phyloP scores from a whole-genome alignment of 108 stramenopile species.

The Aurantiochytrium sp. region DNA sequence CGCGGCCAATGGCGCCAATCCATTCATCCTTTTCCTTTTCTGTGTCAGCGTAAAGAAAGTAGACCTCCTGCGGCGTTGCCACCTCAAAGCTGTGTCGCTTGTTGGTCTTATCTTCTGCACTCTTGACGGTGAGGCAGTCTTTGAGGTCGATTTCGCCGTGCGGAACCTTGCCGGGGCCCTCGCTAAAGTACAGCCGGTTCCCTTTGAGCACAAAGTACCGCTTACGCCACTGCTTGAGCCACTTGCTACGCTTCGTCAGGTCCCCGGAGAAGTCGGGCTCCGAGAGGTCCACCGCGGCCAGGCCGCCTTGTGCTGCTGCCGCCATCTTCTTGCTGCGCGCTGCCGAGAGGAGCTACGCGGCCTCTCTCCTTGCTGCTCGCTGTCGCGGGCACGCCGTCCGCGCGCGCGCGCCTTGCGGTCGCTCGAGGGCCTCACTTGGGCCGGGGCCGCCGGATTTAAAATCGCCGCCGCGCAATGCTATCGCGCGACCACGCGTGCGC shows the following conservation, averaged over 20 bases:
- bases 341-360: no score
- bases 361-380: no score
- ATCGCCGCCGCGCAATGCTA: no score
- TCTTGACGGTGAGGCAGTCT: conserved; percentile 94
- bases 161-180: conserved; percentile 48
- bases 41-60: conserved; percentile 90
- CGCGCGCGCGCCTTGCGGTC: no score
- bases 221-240: conserved; percentile 90
- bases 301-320: background rate
- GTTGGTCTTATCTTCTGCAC: conserved; percentile 84
- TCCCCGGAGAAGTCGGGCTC: conserved; percentile 29
- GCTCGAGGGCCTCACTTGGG: no score
- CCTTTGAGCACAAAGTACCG: conserved; percentile 95
- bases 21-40: conserved; percentile 99
- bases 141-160: conserved; percentile 84
- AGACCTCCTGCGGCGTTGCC: conserved; percentile 87
- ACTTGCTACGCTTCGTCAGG: conserved; percentile 47
- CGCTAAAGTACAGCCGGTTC: conserved; percentile 86
- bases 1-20: conserved; percentile 95
- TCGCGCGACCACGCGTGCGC: no score
- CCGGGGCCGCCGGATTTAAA: no score
- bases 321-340: background rate
- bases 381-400: no score
- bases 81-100: conserved; percentile 95
- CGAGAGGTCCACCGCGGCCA: background rate